Evolutionary conservation across 371 early-diverging fungal species (phyloP), one percentile per base, ranked within the genome.

Genomic region (Fennellomyces sp.): DNA sequence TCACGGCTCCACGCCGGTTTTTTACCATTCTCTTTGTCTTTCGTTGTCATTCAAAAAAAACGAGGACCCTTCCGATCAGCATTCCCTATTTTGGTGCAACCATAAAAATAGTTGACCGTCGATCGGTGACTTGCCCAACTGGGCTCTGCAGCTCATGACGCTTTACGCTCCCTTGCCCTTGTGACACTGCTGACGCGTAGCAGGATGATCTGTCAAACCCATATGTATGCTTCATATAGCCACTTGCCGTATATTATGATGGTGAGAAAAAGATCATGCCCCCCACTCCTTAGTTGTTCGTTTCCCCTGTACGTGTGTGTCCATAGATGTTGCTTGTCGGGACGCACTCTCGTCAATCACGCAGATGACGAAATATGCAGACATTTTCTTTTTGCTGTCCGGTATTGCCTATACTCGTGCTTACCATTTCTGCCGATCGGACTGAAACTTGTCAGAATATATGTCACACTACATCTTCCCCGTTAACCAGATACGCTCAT

Each of bases 171-270:
- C 26, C 26, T 53, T 29, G 28, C 7, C 36, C 12, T 45, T 53
- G 53, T 53, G 48, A 58, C 58, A 50, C 58, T 49, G 50, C 58
- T 58, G 58, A 49, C 58, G 58, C 58, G 58, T 58, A 58, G 50
- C 48, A 56, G 42, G 57, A 56, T 56, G 57, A 56, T 47, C 57
- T 47, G 42, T 56, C 57, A 56, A 33, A 56, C 52, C 52, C 52
- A 52, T 52, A 52, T 52, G 52, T 33, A n/a, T n/a, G n/a, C n/a
- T n/a, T 23, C 45, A 4, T 45, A 45, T 45, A 3, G 45, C 19
- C 45, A 45, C 45, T 21, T 21, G 35, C 35, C 13, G 35, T n/a
- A n/a, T n/a, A n/a, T n/a, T n/a, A n/a, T n/a, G n/a, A n/a, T n/a
- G n/a, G n/a, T n/a, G n/a, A n/a, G n/a, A n/a, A n/a, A n/a, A n/a